These are phyloP conservation scores for Skeletonema menzelii DNA, from an alignment of 108 stramenopile species.

Conservation along the genomic window DNA sequence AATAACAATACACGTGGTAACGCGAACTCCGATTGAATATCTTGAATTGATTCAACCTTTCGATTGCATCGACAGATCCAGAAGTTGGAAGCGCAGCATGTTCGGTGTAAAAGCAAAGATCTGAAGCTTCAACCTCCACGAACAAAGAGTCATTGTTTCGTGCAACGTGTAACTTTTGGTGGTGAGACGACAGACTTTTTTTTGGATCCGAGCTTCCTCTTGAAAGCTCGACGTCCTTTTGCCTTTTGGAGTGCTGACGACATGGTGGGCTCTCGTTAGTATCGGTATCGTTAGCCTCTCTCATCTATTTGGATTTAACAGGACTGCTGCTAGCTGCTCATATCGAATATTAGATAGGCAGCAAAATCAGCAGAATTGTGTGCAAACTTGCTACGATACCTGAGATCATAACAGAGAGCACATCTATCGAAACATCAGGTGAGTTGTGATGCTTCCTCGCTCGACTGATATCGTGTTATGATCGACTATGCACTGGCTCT, in stretches of 20 bases:
- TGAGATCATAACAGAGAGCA: too few relatives aligned
- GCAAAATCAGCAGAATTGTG: neutral
- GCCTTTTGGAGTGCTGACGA: too few relatives aligned
- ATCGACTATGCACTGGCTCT: neutral
- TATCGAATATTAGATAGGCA: neutral
- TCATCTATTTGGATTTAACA: neutral
- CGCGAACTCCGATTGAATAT: constrained; percentile 1
- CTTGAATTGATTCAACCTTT: neutral
- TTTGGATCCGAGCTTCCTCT: too few relatives aligned
- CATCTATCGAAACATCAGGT: neutral
- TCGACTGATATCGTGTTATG: neutral
- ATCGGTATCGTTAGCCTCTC: neutral
- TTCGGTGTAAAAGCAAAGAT: too few relatives aligned
- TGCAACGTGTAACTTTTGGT: too few relatives aligned
- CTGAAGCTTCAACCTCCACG: too few relatives aligned
- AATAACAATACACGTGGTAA: neutral
- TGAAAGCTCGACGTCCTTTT: too few relatives aligned
- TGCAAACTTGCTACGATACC: too few relatives aligned
- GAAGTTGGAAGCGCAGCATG: too few relatives aligned
- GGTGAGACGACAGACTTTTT: too few relatives aligned
- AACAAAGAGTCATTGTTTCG: too few relatives aligned
- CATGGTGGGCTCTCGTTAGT: neutral
- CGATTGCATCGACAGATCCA: too few relatives aligned
- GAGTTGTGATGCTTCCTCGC: neutral
- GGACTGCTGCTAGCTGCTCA: neutral